Evolutionary conservation across 257 asterid species (phyloP).

Genomic region (Gardenia jasminoides): DNA sequence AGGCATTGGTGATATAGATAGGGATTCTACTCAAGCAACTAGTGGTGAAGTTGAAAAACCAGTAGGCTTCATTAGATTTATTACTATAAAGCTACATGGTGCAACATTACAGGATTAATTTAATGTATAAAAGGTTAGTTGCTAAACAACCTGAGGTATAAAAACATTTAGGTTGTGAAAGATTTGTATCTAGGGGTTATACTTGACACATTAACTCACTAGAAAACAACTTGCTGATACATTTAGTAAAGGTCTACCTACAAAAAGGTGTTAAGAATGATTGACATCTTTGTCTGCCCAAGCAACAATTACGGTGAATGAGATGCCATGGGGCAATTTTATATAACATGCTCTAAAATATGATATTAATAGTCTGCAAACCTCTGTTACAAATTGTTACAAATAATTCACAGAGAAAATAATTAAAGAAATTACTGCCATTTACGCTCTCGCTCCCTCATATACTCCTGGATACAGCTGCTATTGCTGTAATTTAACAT

Average conservation of each 20-base stretch:
- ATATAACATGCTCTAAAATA: background rate
- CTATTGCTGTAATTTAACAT: background rate
- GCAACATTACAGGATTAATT: background rate
- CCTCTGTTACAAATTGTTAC: background rate
- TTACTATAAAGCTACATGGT: background rate
- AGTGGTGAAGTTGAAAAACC: background rate
- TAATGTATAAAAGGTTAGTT: background rate
- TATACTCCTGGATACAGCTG: background rate
- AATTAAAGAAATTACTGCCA: background rate
- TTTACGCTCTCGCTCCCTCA: background rate
- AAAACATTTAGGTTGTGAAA: background rate
- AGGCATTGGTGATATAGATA: background rate
- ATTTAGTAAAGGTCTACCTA: background rate
- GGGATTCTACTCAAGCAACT: background rate
- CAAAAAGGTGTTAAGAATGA: background rate
- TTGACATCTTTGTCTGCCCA: background rate
- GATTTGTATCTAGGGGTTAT: background rate
- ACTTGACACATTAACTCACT: background rate
- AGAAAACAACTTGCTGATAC: background rate
- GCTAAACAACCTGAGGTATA: background rate
- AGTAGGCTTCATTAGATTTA: background rate
- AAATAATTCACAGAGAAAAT: background rate
- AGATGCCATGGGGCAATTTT: background rate
- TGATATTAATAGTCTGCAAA: background rate
- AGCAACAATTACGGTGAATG: background rate